These are phyloP conservation scores for Trypanosoma rangeli DNA, from an alignment of 208 protist genomes.

Conservation along the genomic window DNA sequence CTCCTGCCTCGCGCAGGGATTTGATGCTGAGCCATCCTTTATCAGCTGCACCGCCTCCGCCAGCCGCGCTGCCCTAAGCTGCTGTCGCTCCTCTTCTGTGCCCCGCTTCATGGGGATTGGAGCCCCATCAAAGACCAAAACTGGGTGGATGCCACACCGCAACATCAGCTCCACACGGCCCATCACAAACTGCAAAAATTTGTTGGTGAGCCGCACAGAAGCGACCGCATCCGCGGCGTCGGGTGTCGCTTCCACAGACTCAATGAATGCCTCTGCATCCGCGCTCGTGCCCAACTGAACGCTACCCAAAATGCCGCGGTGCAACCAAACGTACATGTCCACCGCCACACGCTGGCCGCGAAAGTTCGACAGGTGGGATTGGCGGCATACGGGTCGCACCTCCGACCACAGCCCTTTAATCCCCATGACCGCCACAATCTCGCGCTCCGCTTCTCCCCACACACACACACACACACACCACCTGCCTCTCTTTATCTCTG, in stretches of 20 bases:
- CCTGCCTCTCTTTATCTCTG: neutral
- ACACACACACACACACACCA: neutral
- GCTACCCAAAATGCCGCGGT: slow-evolving; percentile 51
- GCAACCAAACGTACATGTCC: slow-evolving; percentile 92
- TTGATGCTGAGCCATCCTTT: slow-evolving; percentile 36
- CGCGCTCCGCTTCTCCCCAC: too few relatives aligned
- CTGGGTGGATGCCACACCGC: slow-evolving; percentile 63
- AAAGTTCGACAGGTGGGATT: slow-evolving; percentile 77
- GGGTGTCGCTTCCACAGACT: neutral
- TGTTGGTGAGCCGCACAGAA: slow-evolving; percentile 16
- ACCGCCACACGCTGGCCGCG: slow-evolving; percentile 71
- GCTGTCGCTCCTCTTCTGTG: slow-evolving; percentile 57
- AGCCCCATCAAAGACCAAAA: slow-evolving; percentile 83
- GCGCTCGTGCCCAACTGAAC: slow-evolving; percentile 37
- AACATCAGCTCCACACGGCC: slow-evolving; percentile 40
- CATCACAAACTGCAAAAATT: slow-evolving; percentile 30
- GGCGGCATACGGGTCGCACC: slow-evolving; percentile 66
- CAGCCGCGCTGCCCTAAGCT: slow-evolving; percentile 37
- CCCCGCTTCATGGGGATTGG: slow-evolving; percentile 76
- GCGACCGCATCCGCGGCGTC: slow-evolving; percentile 7
- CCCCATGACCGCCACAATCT: slow-evolving; percentile 42
- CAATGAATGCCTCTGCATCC: slow-evolving; percentile 14
- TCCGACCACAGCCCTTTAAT: slow-evolving; percentile 86
- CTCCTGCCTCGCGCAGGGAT: slow-evolving; percentile 29
- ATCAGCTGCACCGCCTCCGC: slow-evolving; percentile 40